A percentile compares a stretch with the other conserved stretches of the same genome.
Evolutionary conservation across 2,329 filamentous ascomycete genomes (phyloP).

Genomic region (Talaromyces marneffei): DNA sequence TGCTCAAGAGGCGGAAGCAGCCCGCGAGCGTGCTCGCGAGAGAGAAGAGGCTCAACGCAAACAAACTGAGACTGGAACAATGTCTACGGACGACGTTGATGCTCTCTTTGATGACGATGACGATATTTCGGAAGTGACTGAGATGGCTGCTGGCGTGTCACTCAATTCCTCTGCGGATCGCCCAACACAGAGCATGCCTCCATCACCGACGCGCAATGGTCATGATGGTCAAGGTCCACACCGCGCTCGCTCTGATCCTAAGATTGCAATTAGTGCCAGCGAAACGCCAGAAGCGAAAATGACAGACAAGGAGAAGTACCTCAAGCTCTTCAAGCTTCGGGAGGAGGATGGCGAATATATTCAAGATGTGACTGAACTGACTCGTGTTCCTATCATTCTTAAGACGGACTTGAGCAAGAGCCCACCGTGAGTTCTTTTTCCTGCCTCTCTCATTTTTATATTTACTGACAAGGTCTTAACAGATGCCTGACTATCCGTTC

Average conservation of each 20-base stretch:
- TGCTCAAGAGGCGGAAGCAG: conserved; percentile 67
- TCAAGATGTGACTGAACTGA: conserved; percentile 98
- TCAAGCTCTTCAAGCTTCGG: conserved; percentile 79
- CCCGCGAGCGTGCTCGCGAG: conserved; percentile 74
- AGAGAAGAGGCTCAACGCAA: conserved; percentile 85
- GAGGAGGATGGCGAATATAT: conserved; percentile 95
- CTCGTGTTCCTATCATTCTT: conserved; percentile 89
- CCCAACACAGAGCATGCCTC: conserved; percentile 90
- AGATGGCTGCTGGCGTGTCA: conserved; percentile 85
- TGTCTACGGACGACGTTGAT: conserved; percentile 86
- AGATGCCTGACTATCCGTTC: conserved; percentile 48
- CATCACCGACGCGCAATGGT: conserved; percentile 70
- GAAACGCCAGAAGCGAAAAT: conserved; percentile 74
- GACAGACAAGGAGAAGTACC: conserved; percentile 92
- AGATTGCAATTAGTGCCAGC: conserved; percentile 61
- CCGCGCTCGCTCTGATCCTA: conserved; percentile 90
- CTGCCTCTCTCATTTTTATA: neutral
- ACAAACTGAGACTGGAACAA: conserved; percentile 90
- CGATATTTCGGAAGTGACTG: conserved; percentile 79
- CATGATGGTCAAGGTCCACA: conserved; percentile 62
- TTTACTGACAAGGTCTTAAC: conserved; percentile 20
- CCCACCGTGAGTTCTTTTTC: conserved; percentile 74
- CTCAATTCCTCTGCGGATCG: conserved; percentile 66
- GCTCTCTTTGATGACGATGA: conserved; percentile 94
- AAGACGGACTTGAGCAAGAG: conserved; percentile 99